These are phyloP conservation scores for Malbranchea cinnamomea DNA, from an alignment of 2,329 filamentous ascomycete species.

Conservation along the genomic window DNA sequence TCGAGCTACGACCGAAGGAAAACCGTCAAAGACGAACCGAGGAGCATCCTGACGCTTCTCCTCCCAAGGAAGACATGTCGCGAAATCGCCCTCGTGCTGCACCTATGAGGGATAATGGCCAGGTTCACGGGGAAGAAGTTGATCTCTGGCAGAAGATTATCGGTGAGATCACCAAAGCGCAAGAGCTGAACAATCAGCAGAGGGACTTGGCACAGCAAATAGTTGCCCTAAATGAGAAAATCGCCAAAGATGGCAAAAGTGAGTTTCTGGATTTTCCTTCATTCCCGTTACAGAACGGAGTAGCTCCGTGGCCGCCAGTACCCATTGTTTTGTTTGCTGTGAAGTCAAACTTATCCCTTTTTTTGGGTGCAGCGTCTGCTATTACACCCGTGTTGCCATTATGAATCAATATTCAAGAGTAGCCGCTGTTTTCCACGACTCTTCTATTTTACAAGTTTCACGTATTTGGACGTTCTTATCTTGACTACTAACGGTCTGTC, in stretches of 20 bases:
- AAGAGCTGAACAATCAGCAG: constrained; percentile 30
- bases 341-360: constrained; percentile 1
- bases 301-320: background rate
- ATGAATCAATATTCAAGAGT: too few relatives aligned
- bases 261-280: constrained; percentile 14
- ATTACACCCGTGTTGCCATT: too few relatives aligned
- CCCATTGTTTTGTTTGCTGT: background rate
- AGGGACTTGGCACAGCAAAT: constrained; percentile 26
- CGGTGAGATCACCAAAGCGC: constrained; percentile 27
- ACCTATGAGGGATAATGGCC: constrained; percentile 26
- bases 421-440: too few relatives aligned
- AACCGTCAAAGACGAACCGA: background rate
- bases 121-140: constrained; percentile 30
- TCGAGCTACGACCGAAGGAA: background rate
- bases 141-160: constrained; percentile 32
- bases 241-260: constrained; percentile 27
- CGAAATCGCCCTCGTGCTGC: constrained; percentile 27
- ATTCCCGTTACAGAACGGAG: constrained; percentile 15
- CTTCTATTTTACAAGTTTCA: background rate
- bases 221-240: constrained; percentile 28
- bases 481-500: background rate
- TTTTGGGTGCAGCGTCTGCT: too few relatives aligned
- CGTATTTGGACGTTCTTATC: background rate
- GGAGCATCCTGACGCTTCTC: background rate
- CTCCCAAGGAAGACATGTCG: constrained; percentile 19